Base-by-base conservation (phyloP, 2,329 filamentous ascomycete species). In the Aureobasidium leucospermi region DNA sequence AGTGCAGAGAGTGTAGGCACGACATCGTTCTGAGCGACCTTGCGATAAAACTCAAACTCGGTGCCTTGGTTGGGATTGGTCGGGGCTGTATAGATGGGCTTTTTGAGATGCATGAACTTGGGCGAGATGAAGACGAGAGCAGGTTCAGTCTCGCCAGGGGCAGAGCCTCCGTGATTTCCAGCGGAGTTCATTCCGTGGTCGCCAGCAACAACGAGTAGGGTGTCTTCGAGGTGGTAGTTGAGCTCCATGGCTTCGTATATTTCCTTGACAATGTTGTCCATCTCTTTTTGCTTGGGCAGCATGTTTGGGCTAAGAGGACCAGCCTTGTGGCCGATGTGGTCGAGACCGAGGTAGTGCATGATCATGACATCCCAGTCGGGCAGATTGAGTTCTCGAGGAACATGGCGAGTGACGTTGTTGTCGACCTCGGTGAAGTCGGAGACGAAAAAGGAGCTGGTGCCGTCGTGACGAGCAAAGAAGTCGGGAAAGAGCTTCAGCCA, bases 111-210 rank as follows among this genome's bases (percentile, higher is more conserved):
- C 67, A 81, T 83, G 45, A 96, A 79, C 68, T 90, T 94, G 0
- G 93, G 91, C 2, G 91, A 94, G 64, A 96, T 83, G 71, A 99
- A 97, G 19, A 96, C 82, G 9, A 99, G 76, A 15, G 94, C 94
- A 0, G 94, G 88, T 0, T 93, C 96, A 1, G 94, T 97, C 76
- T 99, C 94, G 45, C 94, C 93, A 1, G 90, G 84, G 0, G 92
- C 92, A 9, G 93, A 96, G 41, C 93, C 94, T 32, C 94, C 94
- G 70, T 99, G 94, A 66, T 97, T 97, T 2, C 94, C 94, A 19
- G 90, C 94, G 67, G 97, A 93, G 66, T 97, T 99, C 94, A 99
- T 99, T n/a, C 94, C 94, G 70, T 99, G 94, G 67, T 99, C 95
- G 59, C 94, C 94, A 60, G 87, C 90, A 6, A 99, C 75, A 3